Evolutionary conservation across 1,284 basidiomycete genomes (phyloP), one percentile per base, ranked within the genome.

Genomic region (Phellopilus nigrolimitatus): DNA sequence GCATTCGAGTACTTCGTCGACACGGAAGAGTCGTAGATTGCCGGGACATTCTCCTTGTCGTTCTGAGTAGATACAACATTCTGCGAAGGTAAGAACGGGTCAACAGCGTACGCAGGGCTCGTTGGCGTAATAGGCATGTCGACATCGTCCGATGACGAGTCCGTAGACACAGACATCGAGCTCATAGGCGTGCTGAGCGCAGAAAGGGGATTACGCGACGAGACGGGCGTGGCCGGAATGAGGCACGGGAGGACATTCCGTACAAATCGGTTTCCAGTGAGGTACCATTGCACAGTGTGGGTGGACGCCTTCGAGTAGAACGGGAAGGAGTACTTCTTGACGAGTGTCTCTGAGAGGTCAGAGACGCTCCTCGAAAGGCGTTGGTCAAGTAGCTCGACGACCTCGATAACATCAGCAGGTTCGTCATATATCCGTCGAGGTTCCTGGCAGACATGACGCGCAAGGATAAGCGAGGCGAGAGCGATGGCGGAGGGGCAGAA

Each of bases 321-420:
- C 25, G 84, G 83, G 62, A 91, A 93, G 9, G 94, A 91, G 73
- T 99, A 99, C 75, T 99, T 99, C 75, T 95, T 94, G 67, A 97
- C 82, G 62, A 99, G 74, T 30, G 91, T 94, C 67, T 95, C 86
- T 10, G 95, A 98, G 27, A 99, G 77, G 59, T 89, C 84, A 62
- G 92, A 87, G 69, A 95, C 81, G 64, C 89, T 84, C 64, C 88
- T 88, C 30, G 85, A 79, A 59, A 99, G 77, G 59, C 89, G 84
- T 55, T 73, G 80, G 72, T 99, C 95, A 62, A 99, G 78, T 59
- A 84, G 75, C 51, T 91, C 82, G 31, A 95, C 87, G 57, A 92
- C 82, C 61, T 89, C 84, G 25, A 84, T 68, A 57, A 80, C 84
- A 56, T 87, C 82, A 13, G 82, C 82, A 1, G 84, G 87, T 66